Base-by-base conservation (phyloP, 2,329 filamentous ascomycete genomes). In the Xylariaceae sp. region DNA sequence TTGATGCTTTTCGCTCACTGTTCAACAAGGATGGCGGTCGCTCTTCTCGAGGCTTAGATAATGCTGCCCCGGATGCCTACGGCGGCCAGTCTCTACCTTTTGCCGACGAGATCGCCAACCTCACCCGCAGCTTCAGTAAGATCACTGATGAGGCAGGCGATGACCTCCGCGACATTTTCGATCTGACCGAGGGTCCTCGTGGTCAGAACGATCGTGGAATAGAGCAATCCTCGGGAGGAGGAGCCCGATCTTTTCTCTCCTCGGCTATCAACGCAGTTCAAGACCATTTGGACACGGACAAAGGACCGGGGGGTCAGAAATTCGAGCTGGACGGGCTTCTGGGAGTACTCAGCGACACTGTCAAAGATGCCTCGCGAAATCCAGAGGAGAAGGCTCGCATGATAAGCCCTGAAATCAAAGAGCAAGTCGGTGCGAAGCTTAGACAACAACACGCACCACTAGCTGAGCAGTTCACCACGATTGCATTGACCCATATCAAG, bases 401-500 rank as follows among this genome's bases (percentile, higher is more conserved):
- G 35, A 71, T 72, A 41, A 68, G 60, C 31, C 68, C 68, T 3
- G 68, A 71, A 54, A 71, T 72, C 60, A 71, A 70, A 49, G 67
- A 71, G 17, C 59, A 61, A 36, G 64, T 72, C 34, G 65, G 61
- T 26, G 53, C 48, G 4, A 67, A 65, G 53, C 57, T 72, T 15
- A 57, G 61, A 15, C 55, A 65, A 47, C 67, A 69, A 44, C 68
- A 72, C 37, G 64, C 62, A 0, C 60, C 67, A 4, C 62, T 72
- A 40, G 68, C 68, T 1, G 68, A 70, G 51, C 65, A 70, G 47
- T 72, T 72, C 34, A 72, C 68, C 2, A 59, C 59, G 19, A 68
- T 72, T 33, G 68, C 68, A 0, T 52, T 71, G n/a, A 66, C 69
- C 4, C 68, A 69, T 39, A 67, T 72, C 59, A 72, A 72, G 59